Percentiles rank a stretch among this genome's conserved stretches.
phyloP scores from a whole-genome alignment of 1,284 basidiomycete species.

The Blastosporella zonata region DNA sequence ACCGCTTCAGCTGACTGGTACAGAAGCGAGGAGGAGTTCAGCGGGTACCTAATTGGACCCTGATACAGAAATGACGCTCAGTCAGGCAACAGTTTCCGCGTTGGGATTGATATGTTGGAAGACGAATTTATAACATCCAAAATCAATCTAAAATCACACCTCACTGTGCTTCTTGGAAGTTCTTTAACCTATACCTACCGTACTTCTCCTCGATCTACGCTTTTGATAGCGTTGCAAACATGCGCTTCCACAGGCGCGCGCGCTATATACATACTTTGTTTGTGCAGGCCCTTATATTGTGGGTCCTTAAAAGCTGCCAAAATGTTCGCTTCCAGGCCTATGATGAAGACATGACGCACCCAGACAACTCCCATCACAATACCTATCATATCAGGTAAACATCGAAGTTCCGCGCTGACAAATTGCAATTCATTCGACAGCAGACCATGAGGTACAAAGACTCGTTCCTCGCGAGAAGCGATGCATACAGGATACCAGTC shows the following conservation, averaged over 20 bases:
- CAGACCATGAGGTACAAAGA: slow-evolving; percentile 13
- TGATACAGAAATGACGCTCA: slow-evolving; percentile 8
- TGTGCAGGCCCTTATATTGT: background rate
- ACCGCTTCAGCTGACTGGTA: slow-evolving; percentile 16
- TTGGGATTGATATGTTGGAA: slow-evolving; percentile 17
- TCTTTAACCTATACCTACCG: background rate
- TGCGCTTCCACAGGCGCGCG: background rate
- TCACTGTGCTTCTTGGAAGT: slow-evolving; percentile 11
- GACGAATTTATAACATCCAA: slow-evolving; percentile 7
- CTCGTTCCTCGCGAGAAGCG: slow-evolving; percentile 8
- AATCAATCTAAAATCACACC: slow-evolving; percentile 1
- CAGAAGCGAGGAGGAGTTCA: slow-evolving; percentile 11
- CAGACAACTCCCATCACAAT: slow-evolving; percentile 12
- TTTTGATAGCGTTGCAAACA: slow-evolving; percentile 11
- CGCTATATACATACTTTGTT: background rate
- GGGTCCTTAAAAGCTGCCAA: no score
- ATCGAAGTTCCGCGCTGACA: slow-evolving; percentile 15
- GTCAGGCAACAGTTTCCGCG: slow-evolving; percentile 17
- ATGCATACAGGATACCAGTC: slow-evolving; percentile 7
- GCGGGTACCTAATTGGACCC: slow-evolving; percentile 13
- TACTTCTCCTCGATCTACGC: slow-evolving; percentile 6
- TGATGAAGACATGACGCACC: slow-evolving; percentile 15
- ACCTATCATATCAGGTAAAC: slow-evolving; percentile 11
- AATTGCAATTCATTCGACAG: slow-evolving; percentile 1
- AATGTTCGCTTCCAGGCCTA: background rate